Evolutionary conservation across 2,329 filamentous ascomycete species (phyloP).

Genomic region (Fusarium dlaminii): DNA sequence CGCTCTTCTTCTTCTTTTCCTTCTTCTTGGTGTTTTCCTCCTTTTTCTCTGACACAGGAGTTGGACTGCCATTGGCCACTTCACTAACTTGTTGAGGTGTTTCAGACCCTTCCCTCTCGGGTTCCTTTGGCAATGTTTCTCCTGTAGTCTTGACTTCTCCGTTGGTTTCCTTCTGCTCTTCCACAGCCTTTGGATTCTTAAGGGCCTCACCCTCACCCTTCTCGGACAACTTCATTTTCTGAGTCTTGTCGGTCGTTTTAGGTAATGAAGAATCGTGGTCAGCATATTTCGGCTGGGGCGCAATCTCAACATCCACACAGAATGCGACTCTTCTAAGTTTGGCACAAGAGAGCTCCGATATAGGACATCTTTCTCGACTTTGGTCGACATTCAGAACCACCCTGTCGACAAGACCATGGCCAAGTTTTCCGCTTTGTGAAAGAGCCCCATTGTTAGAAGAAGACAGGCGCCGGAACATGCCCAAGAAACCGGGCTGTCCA

Average conservation of each 20-base stretch:
- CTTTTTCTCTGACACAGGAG: conserved; percentile 40
- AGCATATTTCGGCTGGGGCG: conserved; percentile 81
- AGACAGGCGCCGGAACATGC: conserved; percentile 83
- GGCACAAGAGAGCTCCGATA: conserved; percentile 80
- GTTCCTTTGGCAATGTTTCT: conserved; percentile 52
- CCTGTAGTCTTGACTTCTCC: conserved; percentile 53
- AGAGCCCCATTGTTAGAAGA: conserved; percentile 63
- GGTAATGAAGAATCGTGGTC: conserved; percentile 62
- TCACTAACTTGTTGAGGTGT: conserved; percentile 37
- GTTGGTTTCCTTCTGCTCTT: conserved; percentile 57
- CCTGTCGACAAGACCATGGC: conserved; percentile 79
- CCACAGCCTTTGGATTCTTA: conserved; percentile 70
- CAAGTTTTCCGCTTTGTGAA: conserved; percentile 42
- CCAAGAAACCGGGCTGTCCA: conserved; percentile 77
- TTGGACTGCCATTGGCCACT: conserved; percentile 38
- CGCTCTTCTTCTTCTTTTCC: conserved; percentile 95
- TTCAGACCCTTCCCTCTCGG: conserved; percentile 49
- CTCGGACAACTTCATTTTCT: conserved; percentile 72
- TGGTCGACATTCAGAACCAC: conserved; percentile 86
- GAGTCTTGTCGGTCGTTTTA: conserved; percentile 57
- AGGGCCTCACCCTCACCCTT: conserved; percentile 79
- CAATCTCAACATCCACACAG: conserved; percentile 97
- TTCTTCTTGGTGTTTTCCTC: conserved; percentile 74
- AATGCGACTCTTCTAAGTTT: conserved; percentile 92
- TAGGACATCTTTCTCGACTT: conserved; percentile 79